Evolutionary conservation across 129 eudicot species (phyloP), one percentile per base, ranked within the genome.

Genomic region (Glebionis coronaria): DNA sequence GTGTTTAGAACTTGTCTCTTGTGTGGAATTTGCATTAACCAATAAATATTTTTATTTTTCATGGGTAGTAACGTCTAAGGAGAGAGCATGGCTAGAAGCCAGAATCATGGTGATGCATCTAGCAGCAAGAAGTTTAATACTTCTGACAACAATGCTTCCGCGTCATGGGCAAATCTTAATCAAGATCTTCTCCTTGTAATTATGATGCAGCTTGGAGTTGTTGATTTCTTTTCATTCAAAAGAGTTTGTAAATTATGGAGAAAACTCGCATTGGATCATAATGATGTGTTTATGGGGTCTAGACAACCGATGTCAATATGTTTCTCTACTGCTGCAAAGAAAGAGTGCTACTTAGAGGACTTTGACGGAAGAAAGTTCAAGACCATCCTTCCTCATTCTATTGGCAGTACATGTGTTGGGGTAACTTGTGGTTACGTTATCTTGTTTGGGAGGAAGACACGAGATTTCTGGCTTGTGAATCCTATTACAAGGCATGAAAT

Each of bases 391-490:
- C 66, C 67, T 16, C 8, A 29, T 65, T 23, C 20, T 13, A 27
- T 14, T 12, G 45, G 29, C 12, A 57, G 49, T 6, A 45, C 40
- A 15, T 67, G 55, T 50, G 18, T 57, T 0, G 74, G 80, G 15
- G 3, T 61, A 31, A 49, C 74, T 51, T 68, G 70, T 40, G 74
- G 80, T 13, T 61, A 67, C 50, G 4, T 75, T 27, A 68, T 75
- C 18, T 23, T 75, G 27, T 72, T 61, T 3, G 51, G 44, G 1
- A 15, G 44, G 31, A 51, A 19, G 21, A 65, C 40, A 5, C 5
- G 7, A 2, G 68, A 65, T 45, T 66, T 78, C 11, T 66, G 18
- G 67, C 78, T 78, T 27, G 70, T 78, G 54, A 78, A 72, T 50
- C 82, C 65, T 0, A 51, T 78, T 62, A 78, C 70, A 3, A 72